A percentile compares a stretch with the other conserved stretches of the same genome.
These are phyloP conservation scores for Bullera alba DNA, from an alignment of 768 basidiomycete species.

Conservation along the genomic window DNA sequence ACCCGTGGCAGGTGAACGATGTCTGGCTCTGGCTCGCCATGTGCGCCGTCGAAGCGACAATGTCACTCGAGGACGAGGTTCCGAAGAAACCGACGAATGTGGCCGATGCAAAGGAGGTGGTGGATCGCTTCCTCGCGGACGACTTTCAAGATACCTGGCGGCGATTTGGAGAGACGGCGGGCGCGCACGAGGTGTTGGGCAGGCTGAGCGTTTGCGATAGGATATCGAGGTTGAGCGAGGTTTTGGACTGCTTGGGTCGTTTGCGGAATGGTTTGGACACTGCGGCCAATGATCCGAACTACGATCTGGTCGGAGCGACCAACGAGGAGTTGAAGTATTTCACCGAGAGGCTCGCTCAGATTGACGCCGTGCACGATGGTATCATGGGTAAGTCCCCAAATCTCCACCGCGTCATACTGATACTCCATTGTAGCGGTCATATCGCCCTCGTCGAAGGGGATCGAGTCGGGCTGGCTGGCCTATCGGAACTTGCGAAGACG, in stretches of 20 bases:
- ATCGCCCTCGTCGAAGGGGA: neutral
- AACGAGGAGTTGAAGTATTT: constrained; percentile 17
- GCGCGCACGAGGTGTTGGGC: constrained; percentile 13
- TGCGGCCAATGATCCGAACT: constrained; percentile 11
- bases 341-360: constrained; percentile 11
- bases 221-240: constrained; percentile 19
- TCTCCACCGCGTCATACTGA: neutral
- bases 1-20: constrained; percentile 1
- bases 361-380: constrained; percentile 21
- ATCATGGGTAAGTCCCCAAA: constrained; percentile 15
- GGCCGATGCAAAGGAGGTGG: constrained; percentile 7
- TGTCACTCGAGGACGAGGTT: constrained; percentile 20
- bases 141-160: constrained; percentile 16
- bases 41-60: constrained; percentile 12
- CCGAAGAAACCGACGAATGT: constrained; percentile 9
- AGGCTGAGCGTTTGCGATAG: constrained; percentile 25
- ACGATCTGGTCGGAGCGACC: constrained; percentile 20
- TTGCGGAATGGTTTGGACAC: constrained; percentile 14
- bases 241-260: constrained; percentile 14
- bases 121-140: constrained; percentile 10
- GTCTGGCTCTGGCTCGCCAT: constrained; percentile 15
- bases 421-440: neutral
- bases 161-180: constrained; percentile 2
- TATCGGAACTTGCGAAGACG: constrained; percentile 23
- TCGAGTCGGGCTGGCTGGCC: constrained; percentile 23